A percentile compares a stretch with the other conserved stretches of the same genome.
Evolutionary conservation across 768 basidiomycete genomes (phyloP).

Genomic region (Leccinum variicolor): DNA sequence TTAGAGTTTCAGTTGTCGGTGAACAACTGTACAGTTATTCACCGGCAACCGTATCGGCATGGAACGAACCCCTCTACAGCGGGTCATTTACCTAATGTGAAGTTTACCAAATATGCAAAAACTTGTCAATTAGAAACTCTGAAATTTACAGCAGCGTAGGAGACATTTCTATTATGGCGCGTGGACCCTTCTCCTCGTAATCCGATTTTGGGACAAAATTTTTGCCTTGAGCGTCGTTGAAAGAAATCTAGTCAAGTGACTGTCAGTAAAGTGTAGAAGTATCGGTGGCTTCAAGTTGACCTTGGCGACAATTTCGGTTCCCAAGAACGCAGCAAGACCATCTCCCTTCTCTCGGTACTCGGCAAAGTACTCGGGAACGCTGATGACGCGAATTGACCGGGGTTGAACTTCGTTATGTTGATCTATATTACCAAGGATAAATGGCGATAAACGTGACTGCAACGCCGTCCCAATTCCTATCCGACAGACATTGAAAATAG

Average conservation of each 20-base stretch:
- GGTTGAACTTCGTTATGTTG: conserved; percentile 70
- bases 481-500: neutral
- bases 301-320: conserved; percentile 82
- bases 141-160: conserved; percentile 57
- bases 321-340: conserved; percentile 76
- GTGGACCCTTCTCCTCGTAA: conserved; percentile 70
- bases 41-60: neutral
- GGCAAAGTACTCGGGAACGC: conserved; percentile 85
- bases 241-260: conserved; percentile 52
- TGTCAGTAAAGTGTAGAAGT: conserved; percentile 1
- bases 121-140: neutral
- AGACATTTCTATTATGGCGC: conserved; percentile 72
- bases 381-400: conserved; percentile 56
- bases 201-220: conserved; percentile 80
- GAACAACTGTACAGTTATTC: conserved; percentile 31
- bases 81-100: neutral
- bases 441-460: conserved; percentile 67
- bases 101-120: neutral
- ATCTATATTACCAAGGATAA: conserved; percentile 57
- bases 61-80: neutral
- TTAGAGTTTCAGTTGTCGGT: conserved; percentile 16
- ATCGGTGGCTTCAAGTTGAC: conserved; percentile 34
- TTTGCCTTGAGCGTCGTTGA: conserved; percentile 62
- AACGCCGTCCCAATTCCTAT: conserved; percentile 65
- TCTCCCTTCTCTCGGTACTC: conserved; percentile 88